phyloP scores from a whole-genome alignment of 208 protist species.

The Trypanosoma melophagium region DNA sequence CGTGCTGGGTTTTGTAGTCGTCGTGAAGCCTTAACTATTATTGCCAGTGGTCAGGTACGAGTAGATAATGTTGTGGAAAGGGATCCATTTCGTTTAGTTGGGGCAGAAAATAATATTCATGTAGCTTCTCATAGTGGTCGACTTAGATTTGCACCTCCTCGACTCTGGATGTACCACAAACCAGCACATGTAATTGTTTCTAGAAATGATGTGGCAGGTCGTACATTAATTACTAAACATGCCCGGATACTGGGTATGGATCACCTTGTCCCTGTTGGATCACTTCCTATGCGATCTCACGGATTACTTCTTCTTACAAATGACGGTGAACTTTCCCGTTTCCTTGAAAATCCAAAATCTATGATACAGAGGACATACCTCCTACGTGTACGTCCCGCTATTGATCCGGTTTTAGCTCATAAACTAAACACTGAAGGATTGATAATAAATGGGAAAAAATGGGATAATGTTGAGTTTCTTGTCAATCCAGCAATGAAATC shows the following conservation, averaged over 20 bases:
- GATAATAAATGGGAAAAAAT: slow-evolving; percentile 72
- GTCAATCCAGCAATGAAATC: slow-evolving; percentile 83
- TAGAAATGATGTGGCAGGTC: slow-evolving; percentile 70
- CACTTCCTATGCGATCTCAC: slow-evolving; percentile 81
- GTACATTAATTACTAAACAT: slow-evolving; percentile 77
- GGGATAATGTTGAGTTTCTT: slow-evolving; percentile 68
- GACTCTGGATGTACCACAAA: slow-evolving; percentile 91
- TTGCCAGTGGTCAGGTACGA: slow-evolving; percentile 79
- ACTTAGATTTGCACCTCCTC: slow-evolving; percentile 74
- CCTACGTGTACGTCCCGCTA: slow-evolving; percentile 75
- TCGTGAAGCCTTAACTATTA: slow-evolving; percentile 66
- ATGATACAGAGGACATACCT: slow-evolving; percentile 88
- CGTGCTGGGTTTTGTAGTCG: slow-evolving; percentile 82
- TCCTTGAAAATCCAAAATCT: slow-evolving; percentile 71
- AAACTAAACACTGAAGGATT: slow-evolving; percentile 84
- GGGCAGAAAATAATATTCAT: slow-evolving; percentile 73
- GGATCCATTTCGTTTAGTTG: slow-evolving; percentile 79
- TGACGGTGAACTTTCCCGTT: slow-evolving; percentile 85
- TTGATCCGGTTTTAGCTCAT: slow-evolving; percentile 83
- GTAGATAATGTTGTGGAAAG: slow-evolving; percentile 86
- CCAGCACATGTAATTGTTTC: slow-evolving; percentile 85
- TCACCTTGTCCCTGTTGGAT: slow-evolving; percentile 85
- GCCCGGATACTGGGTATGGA: slow-evolving; percentile 84
- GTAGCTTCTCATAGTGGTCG: slow-evolving; percentile 68
- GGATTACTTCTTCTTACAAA: slow-evolving; percentile 86